Base-by-base conservation (phyloP, 768 basidiomycete species). In the Punctularia strigosozonata region DNA sequence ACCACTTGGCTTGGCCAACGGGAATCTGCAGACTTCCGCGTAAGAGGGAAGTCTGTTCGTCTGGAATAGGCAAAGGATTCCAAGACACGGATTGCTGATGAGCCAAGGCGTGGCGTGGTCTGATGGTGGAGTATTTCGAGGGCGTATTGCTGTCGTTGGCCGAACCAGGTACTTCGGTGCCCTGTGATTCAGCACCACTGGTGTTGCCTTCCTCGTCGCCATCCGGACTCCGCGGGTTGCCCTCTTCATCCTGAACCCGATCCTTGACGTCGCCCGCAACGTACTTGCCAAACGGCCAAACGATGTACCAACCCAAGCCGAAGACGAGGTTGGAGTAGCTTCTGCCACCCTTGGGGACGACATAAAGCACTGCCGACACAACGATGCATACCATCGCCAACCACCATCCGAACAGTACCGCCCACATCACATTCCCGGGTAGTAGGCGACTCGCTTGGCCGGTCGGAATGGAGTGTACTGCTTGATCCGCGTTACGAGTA, bases 211-310 rank as follows among this genome's bases (percentile, higher is more conserved):
- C n/a, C n/a, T n/a, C n/a, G n/a, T n/a, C n/a, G 3, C 62, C 62
- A 12, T 64, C 65, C 40, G 65, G 62, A 13, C 53, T 64, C 30
- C 62, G 62, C 15, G 54, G 55, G 5, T 60, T 53, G 18, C 53
- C 43, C 26, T 65, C 59, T 19, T 68, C 70, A 6, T 57, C 64
- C 6, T 39, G 42, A 14, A 36, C n/a, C 2, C 39, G 32, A 7
- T 51, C 52, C 3, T 64, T 57, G 18, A 64, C 55, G 43, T 80
- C 79, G 8, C 90, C 88, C 57, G 97, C 91, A 35, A 99, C 88
- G 55, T 98, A 99, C 59, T 97, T 97, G 15, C 95, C 92, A 54
- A 99, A 99, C 2, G 95, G 95, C 95, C 95, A 98, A 17, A 76
- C 75, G 38, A 97, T 72, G 56, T 99, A 99, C 86, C 91, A 95